A percentile compares a stretch with the other conserved stretches of the same genome.
These are phyloP conservation scores for Alternaria triticina DNA, from an alignment of 2,329 filamentous ascomycete genomes.

Conservation along the genomic window DNA sequence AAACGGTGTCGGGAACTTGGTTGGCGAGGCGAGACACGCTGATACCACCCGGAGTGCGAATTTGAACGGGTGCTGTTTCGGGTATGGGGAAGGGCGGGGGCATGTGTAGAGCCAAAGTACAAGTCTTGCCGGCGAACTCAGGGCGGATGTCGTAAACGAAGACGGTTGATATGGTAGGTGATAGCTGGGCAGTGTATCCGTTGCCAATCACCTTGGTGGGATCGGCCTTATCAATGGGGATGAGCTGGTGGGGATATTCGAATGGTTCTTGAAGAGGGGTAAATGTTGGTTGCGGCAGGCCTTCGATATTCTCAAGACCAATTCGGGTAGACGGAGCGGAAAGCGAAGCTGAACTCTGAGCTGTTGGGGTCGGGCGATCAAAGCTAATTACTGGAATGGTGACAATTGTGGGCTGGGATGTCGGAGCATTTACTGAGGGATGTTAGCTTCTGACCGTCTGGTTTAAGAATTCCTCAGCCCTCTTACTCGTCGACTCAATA, in stretches of 20 bases:
- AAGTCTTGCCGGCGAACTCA: constrained; percentile 50
- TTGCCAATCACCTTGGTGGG: constrained; percentile 51
- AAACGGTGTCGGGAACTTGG: not conserved
- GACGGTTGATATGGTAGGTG: constrained; percentile 46
- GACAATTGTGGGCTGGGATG: constrained; percentile 19
- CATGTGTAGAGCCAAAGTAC: constrained; percentile 57
- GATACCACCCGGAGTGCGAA: constrained; percentile 44
- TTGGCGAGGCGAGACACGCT: constrained; percentile 30
- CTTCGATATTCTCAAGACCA: constrained; percentile 1
- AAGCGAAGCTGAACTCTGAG: not conserved
- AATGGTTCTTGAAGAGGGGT: constrained; percentile 25
- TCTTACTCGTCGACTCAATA: constrained; percentile 20
- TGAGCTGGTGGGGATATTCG: constrained; percentile 47
- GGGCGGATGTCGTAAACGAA: constrained; percentile 57
- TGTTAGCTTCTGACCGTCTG: not conserved
- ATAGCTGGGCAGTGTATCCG: constrained; percentile 50
- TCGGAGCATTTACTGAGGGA: constrained; percentile 1
- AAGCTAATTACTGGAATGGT: constrained; percentile 4
- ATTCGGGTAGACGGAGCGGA: not conserved
- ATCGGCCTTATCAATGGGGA: constrained; percentile 44
- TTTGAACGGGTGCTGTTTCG: constrained; percentile 39
- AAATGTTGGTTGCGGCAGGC: not conserved
- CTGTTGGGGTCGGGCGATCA: not conserved
- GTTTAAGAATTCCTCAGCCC: not conserved
- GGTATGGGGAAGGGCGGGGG: constrained; percentile 43